Base-by-base conservation (phyloP, 495 filamentous ascomycete genomes). In the Lasiosphaeriaceae sp. region DNA sequence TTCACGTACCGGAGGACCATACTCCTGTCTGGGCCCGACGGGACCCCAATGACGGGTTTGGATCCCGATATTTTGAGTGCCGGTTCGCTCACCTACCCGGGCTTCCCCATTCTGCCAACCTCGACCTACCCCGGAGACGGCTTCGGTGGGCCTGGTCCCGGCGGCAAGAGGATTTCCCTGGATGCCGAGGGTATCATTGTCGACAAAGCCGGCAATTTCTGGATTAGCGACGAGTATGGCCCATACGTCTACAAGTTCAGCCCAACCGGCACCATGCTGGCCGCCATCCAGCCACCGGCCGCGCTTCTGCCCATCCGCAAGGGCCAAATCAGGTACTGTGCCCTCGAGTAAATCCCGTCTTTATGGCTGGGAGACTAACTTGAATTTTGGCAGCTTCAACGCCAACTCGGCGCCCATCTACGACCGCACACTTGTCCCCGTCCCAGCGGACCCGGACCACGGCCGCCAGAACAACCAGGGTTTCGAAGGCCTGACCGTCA, bases 221-320 rank as follows among this genome's bases (percentile, higher is more conserved):
- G 86, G 86, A 74, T 92, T 31, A 84, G 78, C 35, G 89, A 92
- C 66, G 89, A 94, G 66, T 92, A 92, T 65, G 89, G 89, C 3
- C 88, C 86, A 0, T 92, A 85, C 58, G 73, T 90, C 21, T 91
- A 73, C 59, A 77, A 85, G 11, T 92, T 91, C 75, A 71, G 75
- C 56, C 47, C 58, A 9, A 61, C 62, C 0, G 89, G 90, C 24
- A 75, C 71, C 44, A 85, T 94, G 81, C 63, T 80, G 12, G 66
- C 71, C 1, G 88, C 88, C 3, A 86, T 92, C 53, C 80, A 80
- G 29, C 88, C 89, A 0, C 86, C 86, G 0, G 71, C 82, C 34
- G 86, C 88, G 8, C 76, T 84, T 47, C 80, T 94, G 22, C 89
- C 88, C 1, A 71, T 78, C 9, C 80, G 90, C 26, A 88, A 90